Evolutionary conservation across 768 basidiomycete genomes (phyloP), one percentile per base, ranked within the genome.

Genomic region (Suillus spraguei): DNA sequence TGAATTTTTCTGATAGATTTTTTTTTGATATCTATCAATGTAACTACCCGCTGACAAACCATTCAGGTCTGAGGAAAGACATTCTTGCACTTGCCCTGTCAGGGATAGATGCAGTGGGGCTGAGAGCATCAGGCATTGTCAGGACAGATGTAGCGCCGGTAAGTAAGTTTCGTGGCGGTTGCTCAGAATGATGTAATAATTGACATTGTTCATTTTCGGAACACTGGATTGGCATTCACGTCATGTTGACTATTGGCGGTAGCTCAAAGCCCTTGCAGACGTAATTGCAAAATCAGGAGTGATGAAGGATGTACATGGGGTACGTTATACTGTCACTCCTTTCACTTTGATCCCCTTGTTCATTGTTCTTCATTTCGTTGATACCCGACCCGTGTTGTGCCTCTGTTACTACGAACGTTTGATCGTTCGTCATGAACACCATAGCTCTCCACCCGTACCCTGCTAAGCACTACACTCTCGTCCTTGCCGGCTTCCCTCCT

Each of bases 101-200:
- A 62, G 60, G 68, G 59, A 42, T 72, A 38, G 72, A 71, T 16
- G 82, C 84, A 49, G 66, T 69, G 1, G 82, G 84, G 46, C 73
- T 90, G 53, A 87, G 81, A 67, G 79, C 77, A 46, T 74, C 76
- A 3, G 88, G 86, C 0, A 70, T 91, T 11, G 76, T 78, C 39
- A 88, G 85, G 70, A 82, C 84, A 35, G 92, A 94, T 64, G 79
- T 82, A 33, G 67, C 71, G 10, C 70, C 82, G 63, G 91, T 92
- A 62, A 59, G 85, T 77, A 20, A 61, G 47, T 8, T 64, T 60
- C 35, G 52, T 16, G 36, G 36, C 60, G 5, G 17, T 42, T 35
- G 24, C 17, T 14, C 22, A 22, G 16, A 38, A 50, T 61, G 38
- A 16, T 39, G 8, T 39, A 16, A 39, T 56, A 24, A 56, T 56